These are phyloP conservation scores for Candida takata DNA, from an alignment of 805 yeast species.

Conservation along the genomic window DNA sequence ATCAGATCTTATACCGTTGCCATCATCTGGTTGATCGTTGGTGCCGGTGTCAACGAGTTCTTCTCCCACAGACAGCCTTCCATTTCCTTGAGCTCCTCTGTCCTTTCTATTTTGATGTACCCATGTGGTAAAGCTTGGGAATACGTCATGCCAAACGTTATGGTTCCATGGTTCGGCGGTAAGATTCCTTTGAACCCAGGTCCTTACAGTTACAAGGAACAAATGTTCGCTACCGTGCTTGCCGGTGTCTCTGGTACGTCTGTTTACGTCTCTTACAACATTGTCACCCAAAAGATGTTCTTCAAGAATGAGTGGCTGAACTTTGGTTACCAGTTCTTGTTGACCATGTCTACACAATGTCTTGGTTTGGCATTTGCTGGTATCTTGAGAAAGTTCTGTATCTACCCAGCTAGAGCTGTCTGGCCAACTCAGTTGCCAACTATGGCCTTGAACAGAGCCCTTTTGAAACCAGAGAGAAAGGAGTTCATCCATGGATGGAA, in stretches of 20 bases:
- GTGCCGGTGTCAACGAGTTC: constrained; percentile 49
- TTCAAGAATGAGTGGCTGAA: constrained; percentile 25
- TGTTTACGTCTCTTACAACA: constrained; percentile 31
- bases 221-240: constrained; percentile 50
- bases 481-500: constrained; percentile 29
- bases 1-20: constrained; percentile 34
- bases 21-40: constrained; percentile 42
- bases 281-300: constrained; percentile 29
- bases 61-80: constrained; percentile 50
- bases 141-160: constrained; percentile 38
- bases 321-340: constrained; percentile 46
- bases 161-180: constrained; percentile 32
- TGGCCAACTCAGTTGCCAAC: constrained; percentile 52
- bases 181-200: constrained; percentile 49
- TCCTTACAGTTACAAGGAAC: constrained; percentile 59
- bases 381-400: constrained; percentile 47
- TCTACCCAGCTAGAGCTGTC: constrained; percentile 43
- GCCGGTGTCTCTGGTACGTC: constrained; percentile 26
- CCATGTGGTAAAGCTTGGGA: constrained; percentile 40
- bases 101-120: constrained; percentile 39
- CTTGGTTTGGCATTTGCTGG: constrained; percentile 67
- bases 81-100: constrained; percentile 36
- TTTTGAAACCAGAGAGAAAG: constrained; percentile 31
- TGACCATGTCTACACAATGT: constrained; percentile 50
- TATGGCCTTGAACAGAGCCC: constrained; percentile 43